A percentile compares a stretch with the other conserved stretches of the same genome.
These are phyloP conservation scores for Heterobasidion annosum DNA, from an alignment of 1,284 basidiomycete genomes.

Conservation along the genomic window DNA sequence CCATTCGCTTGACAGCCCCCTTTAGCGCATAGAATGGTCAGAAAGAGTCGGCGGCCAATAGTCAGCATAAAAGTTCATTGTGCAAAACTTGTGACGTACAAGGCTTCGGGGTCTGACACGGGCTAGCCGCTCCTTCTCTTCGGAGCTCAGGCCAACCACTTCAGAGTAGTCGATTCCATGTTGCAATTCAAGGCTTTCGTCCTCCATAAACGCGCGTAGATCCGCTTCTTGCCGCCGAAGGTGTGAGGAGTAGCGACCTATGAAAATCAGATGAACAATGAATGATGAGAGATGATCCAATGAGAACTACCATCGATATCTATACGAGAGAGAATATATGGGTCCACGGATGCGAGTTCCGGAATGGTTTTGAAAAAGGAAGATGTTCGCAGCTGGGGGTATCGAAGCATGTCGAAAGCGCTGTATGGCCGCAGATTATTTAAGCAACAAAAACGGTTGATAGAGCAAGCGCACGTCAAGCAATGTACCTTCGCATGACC, in stretches of 20 bases:
- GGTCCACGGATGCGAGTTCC: slow-evolving; percentile 41
- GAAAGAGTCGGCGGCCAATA: neutral
- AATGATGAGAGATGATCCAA: neutral
- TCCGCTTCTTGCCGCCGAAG: slow-evolving; percentile 67
- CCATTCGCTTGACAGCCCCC: slow-evolving; percentile 82
- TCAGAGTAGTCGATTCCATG: slow-evolving; percentile 59
- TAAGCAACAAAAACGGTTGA: too few relatives aligned
- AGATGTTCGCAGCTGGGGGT: slow-evolving; percentile 44
- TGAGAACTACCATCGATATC: slow-evolving; percentile 55
- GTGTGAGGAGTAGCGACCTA: slow-evolving; percentile 54
- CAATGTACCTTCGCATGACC: slow-evolving; percentile 40
- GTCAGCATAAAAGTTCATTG: neutral
- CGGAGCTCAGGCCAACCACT: slow-evolving; percentile 66
- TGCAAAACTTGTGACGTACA: slow-evolving; percentile 31
- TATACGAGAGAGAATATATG: slow-evolving; percentile 49
- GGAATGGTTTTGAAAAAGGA: slow-evolving; percentile 45
- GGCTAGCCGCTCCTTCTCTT: slow-evolving; percentile 62
- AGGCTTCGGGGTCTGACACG: slow-evolving; percentile 60
- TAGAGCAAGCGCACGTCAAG: too few relatives aligned
- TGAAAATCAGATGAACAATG: neutral
- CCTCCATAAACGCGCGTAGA: slow-evolving; percentile 67
- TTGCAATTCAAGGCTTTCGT: slow-evolving; percentile 67
- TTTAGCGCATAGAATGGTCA: slow-evolving; percentile 17
- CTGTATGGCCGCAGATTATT: slow-evolving; percentile 23
- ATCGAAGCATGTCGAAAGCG: slow-evolving; percentile 69